These are phyloP conservation scores for Pseudocercospora musae DNA, from an alignment of 2,329 filamentous ascomycete species.

Conservation along the genomic window DNA sequence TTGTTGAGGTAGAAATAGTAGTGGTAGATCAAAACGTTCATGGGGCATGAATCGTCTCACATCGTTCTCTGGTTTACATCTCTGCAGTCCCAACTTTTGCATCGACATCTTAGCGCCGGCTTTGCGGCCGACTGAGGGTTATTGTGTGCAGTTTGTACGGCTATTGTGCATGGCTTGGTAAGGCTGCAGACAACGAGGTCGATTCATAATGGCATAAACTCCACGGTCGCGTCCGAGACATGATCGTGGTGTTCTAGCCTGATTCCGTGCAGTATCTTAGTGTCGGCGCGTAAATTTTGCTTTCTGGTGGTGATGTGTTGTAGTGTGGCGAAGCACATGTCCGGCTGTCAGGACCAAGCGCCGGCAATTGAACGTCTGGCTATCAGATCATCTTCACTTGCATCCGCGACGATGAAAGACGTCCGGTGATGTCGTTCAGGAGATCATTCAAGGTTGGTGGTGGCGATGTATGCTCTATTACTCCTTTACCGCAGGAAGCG, in stretches of 20 bases:
- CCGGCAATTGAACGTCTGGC: background rate
- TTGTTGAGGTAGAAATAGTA: background rate
- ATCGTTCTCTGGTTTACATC: background rate
- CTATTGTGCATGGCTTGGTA: background rate
- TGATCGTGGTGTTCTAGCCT: background rate
- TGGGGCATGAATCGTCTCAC: background rate
- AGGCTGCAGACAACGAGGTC: background rate
- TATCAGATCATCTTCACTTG: background rate
- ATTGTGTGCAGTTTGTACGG: background rate
- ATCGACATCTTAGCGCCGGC: background rate
- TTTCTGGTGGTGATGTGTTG: background rate
- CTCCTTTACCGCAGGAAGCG: slow-evolving; percentile 1
- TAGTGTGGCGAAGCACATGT: background rate
- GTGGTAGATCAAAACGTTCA: background rate
- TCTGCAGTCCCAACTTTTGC: too few relatives aligned
- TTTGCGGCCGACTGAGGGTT: background rate
- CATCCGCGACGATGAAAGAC: background rate
- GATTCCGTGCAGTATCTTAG: background rate
- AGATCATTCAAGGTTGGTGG: background rate
- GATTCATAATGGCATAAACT: background rate
- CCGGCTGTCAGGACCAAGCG: background rate
- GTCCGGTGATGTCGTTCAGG: background rate
- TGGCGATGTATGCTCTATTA: slow-evolving; percentile 1
- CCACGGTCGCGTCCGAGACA: background rate
- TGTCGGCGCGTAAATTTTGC: background rate